Evolutionary conservation across 768 basidiomycete species (phyloP).

Genomic region (Xerocomellus amylosporus): DNA sequence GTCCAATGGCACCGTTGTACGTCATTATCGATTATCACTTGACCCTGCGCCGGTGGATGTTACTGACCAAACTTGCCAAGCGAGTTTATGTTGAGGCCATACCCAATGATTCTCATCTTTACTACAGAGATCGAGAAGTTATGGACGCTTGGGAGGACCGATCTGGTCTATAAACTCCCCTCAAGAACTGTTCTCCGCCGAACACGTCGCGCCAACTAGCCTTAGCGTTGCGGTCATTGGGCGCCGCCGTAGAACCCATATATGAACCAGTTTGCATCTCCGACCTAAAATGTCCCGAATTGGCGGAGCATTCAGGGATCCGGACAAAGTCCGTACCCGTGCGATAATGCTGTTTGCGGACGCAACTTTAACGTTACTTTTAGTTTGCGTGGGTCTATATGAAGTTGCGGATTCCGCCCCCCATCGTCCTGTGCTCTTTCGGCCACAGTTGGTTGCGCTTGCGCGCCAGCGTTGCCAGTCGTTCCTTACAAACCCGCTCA

Average conservation of each 20-base stretch:
- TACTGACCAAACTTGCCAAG: background rate
- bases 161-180: too few species aligned
- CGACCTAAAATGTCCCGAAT: background rate
- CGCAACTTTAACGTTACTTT: constrained; percentile 1
- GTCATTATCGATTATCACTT: background rate
- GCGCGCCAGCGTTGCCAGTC: background rate
- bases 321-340: background rate
- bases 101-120: background rate
- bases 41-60: background rate
- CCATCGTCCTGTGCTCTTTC: background rate
- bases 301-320: background rate
- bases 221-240: too few species aligned
- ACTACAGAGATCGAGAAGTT: too few species aligned
- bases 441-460: background rate
- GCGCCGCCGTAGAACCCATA: too few species aligned
- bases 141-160: too few species aligned
- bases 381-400: background rate
- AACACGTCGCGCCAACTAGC: too few species aligned
- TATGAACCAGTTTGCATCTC: background rate
- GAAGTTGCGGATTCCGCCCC: background rate
- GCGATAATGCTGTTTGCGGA: background rate
- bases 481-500: background rate
- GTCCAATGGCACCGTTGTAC: background rate
- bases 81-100: background rate
- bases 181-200: too few species aligned